Percentiles rank a stretch among this genome's conserved stretches.
Conservation (phyloP, 1,284 basidiomycete species). For the Ustilago nuda region DNA sequence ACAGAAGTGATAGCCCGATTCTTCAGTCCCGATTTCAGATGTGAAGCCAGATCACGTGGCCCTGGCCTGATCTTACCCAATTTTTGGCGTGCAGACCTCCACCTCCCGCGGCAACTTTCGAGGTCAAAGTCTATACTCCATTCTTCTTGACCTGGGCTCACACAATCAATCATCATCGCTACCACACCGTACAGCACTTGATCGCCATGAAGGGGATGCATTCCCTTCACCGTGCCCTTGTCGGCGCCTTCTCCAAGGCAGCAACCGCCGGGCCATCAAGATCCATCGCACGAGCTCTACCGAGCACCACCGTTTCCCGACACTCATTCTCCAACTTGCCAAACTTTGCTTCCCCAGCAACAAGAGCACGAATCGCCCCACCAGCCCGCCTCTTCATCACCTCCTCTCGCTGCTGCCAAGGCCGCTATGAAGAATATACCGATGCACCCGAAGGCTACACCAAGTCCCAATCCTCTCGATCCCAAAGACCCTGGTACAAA, state of each 20-base stretch:
- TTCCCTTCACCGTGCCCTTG: slow-evolving; percentile 16
- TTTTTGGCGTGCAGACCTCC: slow-evolving; percentile 19
- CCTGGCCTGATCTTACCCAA: slow-evolving; percentile 18
- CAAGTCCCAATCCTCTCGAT: slow-evolving; percentile 18
- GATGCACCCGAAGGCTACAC: slow-evolving; percentile 42
- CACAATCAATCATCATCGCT: not conserved
- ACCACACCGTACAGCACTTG: not conserved
- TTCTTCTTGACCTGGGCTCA: slow-evolving; percentile 3
- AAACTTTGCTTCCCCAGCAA: not conserved
- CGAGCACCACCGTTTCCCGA: not conserved
- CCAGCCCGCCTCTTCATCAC: slow-evolving; percentile 13
- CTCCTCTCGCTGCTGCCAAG: slow-evolving; percentile 1
- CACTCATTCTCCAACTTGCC: not conserved
- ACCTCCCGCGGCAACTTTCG: slow-evolving; percentile 16
- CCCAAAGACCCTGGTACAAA: slow-evolving; percentile 54
- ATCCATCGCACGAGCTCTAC: not conserved
- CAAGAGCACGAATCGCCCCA: not conserved
- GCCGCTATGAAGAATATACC: slow-evolving; percentile 18
- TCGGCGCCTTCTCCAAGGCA: not conserved
- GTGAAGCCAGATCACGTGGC: not conserved
- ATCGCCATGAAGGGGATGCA: slow-evolving; percentile 19
- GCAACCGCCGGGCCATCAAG: slow-evolving; percentile 20
- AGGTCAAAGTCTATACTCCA: not conserved
- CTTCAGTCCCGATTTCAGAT: not conserved
- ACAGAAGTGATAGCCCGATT: not conserved